Evolutionary conservation across 306 rosid species (phyloP).

Genomic region (Vigna radiata): DNA sequence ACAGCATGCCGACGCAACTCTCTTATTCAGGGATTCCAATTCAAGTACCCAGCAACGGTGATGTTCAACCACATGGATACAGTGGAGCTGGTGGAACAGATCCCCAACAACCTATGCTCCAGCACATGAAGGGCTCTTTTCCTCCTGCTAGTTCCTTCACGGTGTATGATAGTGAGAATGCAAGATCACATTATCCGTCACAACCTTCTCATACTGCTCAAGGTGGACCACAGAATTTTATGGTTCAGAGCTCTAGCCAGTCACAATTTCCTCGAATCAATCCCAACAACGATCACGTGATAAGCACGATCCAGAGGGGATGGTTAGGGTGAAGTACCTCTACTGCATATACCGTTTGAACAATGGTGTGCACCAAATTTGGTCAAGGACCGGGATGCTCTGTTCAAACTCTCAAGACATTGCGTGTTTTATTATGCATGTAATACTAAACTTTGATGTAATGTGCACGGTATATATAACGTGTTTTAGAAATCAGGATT

Average conservation of each 20-base stretch:
- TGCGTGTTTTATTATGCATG: conserved; percentile 84
- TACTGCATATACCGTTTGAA: conserved; percentile 24
- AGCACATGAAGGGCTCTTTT: conserved; percentile 61
- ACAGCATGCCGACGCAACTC: conserved; percentile 80
- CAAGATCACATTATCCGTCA: conserved; percentile 61
- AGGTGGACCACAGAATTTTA: conserved; percentile 56
- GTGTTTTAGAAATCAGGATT: conserved; percentile 10
- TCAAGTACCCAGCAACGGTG: conserved; percentile 55
- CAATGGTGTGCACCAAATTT: conserved; percentile 2
- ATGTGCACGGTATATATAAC: conserved; percentile 47
- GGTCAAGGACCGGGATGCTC: conserved; percentile 24
- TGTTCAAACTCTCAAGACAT: conserved; percentile 31
- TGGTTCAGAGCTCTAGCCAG: conserved; percentile 58
- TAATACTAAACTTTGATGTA: conserved; percentile 56
- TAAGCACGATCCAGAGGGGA: conserved; percentile 77
- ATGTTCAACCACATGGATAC: conserved; percentile 70
- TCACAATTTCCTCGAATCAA: conserved; percentile 63
- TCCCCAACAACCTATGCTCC: conserved; percentile 71
- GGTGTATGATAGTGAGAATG: conserved; percentile 73
- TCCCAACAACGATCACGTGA: conserved; percentile 73
- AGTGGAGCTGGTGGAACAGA: conserved; percentile 62
- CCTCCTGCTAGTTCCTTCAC: conserved; percentile 72
- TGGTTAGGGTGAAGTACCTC: conserved; percentile 64
- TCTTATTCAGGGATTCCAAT: conserved; percentile 71
- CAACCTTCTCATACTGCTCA: conserved; percentile 69